These are phyloP conservation scores for Penicillium odoratum DNA, from an alignment of 495 filamentous ascomycete species.

Conservation along the genomic window DNA sequence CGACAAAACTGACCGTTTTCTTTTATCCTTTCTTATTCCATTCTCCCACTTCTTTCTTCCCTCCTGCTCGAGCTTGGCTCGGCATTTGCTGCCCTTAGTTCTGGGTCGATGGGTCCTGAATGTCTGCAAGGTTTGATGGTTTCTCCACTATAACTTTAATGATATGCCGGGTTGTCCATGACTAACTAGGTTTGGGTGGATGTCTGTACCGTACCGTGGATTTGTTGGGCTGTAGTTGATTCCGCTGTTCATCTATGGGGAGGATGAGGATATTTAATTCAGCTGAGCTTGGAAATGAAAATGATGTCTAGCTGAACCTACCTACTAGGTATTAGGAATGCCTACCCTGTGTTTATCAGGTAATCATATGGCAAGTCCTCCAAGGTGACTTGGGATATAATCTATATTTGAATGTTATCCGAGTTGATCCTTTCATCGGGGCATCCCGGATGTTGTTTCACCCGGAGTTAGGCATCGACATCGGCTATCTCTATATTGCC, in stretches of 20 bases:
- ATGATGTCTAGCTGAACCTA: neutral
- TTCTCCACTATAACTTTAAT: neutral
- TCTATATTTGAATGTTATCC: no score
- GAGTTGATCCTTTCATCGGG: no score
- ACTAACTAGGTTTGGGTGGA: neutral
- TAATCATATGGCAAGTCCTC: no score
- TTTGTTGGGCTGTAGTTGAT: neutral
- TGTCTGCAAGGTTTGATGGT: neutral
- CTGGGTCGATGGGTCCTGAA: neutral
- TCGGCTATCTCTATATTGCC: no score
- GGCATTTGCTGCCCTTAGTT: neutral
- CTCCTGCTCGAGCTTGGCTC: constrained; percentile 1
- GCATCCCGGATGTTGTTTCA: no score
- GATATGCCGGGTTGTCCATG: neutral
- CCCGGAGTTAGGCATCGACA: no score
- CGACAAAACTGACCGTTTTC: constrained; percentile 8
- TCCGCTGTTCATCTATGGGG: neutral
- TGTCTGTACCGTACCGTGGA: constrained; percentile 3
- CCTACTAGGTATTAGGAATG: no score
- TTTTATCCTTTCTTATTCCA: neutral
- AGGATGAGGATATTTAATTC: neutral
- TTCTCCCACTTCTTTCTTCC: neutral
- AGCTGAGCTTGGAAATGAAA: neutral
- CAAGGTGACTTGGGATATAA: no score
- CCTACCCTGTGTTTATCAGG: neutral